Evolutionary conservation across 176 grass and related monocot genomes (phyloP), one percentile per base, ranked within the genome.

Genomic region (Pharus latifolius): DNA sequence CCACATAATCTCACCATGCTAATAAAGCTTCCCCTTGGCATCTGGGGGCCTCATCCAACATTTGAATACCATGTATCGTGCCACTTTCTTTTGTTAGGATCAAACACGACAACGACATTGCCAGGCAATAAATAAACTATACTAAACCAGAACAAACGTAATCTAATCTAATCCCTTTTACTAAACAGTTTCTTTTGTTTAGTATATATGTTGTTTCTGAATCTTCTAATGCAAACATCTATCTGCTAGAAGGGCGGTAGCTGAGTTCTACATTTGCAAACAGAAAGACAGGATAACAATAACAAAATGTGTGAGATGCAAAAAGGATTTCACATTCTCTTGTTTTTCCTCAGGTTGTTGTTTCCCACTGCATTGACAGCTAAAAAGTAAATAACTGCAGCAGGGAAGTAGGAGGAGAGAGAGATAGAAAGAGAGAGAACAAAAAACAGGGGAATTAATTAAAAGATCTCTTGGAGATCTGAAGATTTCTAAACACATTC

Each of bases 311-410:
- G 41, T 59, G 68, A 59, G 74, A 68, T 56, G 70, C 83, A 75
- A 85, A 80, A 75, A 37, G 76, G 76, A 80, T 46, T 41, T 74
- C 79, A 73, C 46, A 16, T 63, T 40, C 26, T 34, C 46, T 80
- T 77, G 69, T 70, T 73, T 73, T 53, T 65, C 38, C 65, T 82
- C 78, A 63, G 38, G 69, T 81, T 57, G 57, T 80, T 83, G 78
- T 75, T 88, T 92, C 85, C 90, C 74, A 85, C 85, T 69, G 74
- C 82, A 79, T 73, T 85, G 85, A 88, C 82, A 92, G 69, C 81
- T 59, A 73, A 63, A 74, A 84, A 61, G 73, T 67, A 77, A 72
- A 67, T 74, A 85, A 75, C 74, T 74, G 74, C 47, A 75, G 75
- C 42, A 23, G 45, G 49, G 50, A 55, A 55, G 54, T 23, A 62